Percentiles rank a stretch among this genome's conserved stretches.
These are phyloP conservation scores for Pythium aquatile DNA, from an alignment of 352 stramenopile species.

Conservation along the genomic window DNA sequence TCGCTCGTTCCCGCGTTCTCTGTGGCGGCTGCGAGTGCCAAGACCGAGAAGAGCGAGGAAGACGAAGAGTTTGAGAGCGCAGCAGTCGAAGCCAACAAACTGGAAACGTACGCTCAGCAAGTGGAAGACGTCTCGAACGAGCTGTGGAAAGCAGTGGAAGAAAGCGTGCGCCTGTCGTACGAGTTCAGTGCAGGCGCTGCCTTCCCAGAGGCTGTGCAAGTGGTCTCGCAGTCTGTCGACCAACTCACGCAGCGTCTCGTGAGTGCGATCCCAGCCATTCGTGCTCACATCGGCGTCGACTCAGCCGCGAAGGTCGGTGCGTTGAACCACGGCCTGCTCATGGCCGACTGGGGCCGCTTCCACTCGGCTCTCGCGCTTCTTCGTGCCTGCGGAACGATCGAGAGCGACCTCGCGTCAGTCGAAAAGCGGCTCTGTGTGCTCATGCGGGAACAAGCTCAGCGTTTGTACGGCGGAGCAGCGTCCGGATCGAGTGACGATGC, in stretches of 20 bases:
- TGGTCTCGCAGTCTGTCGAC: constrained; percentile 31
- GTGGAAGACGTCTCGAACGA: constrained; percentile 53
- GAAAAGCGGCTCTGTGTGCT: constrained; percentile 49
- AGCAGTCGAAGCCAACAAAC: constrained; percentile 26
- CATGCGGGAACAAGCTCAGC: constrained; percentile 54
- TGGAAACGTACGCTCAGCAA: constrained; percentile 56
- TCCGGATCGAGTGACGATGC: not conserved
- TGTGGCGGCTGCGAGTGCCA: not conserved
- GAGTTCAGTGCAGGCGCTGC: constrained; percentile 52
- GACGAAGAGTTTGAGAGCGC: constrained; percentile 30
- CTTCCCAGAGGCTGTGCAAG: constrained; percentile 57
- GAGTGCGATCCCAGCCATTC: constrained; percentile 42
- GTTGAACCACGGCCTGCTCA: not conserved
- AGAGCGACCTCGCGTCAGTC: constrained; percentile 45
- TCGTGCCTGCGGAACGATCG: constrained; percentile 51
- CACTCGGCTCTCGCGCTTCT: constrained; percentile 63
- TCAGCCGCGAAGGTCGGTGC: not conserved
- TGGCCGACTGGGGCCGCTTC: constrained; percentile 71
- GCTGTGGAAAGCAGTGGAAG: constrained; percentile 45
- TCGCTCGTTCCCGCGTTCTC: constrained; percentile 43
- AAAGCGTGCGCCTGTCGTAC: constrained; percentile 55
- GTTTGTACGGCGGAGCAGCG: constrained; percentile 15
- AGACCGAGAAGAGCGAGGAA: constrained; percentile 15
- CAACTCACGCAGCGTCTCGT: constrained; percentile 44
- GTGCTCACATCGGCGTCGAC: constrained; percentile 39